Conservation (phyloP, 2,329 filamentous ascomycete genomes). For the Karstenula rhodostoma region DNA sequence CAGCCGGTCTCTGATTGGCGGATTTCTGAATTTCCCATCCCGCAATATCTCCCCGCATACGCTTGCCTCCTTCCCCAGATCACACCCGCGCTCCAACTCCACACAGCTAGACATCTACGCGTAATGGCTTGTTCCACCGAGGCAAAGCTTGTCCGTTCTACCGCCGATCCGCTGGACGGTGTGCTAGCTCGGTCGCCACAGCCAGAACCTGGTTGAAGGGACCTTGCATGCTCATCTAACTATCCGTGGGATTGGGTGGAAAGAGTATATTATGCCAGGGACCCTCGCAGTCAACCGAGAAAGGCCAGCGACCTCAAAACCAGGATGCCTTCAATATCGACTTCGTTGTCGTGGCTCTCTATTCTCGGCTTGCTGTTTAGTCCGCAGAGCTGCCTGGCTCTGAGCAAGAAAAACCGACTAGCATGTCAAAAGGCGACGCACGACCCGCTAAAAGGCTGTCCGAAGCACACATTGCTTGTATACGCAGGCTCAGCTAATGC, state of each 20-base stretch:
- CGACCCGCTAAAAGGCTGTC: slow-evolving; percentile 51
- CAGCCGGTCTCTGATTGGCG: slow-evolving; percentile 6
- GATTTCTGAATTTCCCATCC: neutral
- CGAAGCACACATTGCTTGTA: slow-evolving; percentile 42
- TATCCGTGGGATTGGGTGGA: slow-evolving; percentile 1
- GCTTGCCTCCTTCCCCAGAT: slow-evolving; percentile 10
- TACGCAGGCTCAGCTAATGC: slow-evolving; percentile 25
- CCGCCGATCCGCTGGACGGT: neutral
- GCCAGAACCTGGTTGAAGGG: neutral
- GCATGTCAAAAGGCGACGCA: slow-evolving; percentile 50
- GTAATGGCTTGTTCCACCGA: slow-evolving; percentile 6
- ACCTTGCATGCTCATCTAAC: slow-evolving; percentile 12
- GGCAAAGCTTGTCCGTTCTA: slow-evolving; percentile 5
- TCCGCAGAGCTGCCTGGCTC: neutral
- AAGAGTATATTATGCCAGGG: slow-evolving; percentile 8
- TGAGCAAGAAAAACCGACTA: slow-evolving; percentile 11
- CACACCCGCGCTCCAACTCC: slow-evolving; percentile 9
- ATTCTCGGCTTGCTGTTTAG: slow-evolving; percentile 1
- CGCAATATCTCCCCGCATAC: slow-evolving; percentile 4
- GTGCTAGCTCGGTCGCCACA: neutral
- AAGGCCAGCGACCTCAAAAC: neutral
- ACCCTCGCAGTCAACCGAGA: neutral
- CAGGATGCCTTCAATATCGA: slow-evolving; percentile 1
- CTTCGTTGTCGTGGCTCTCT: neutral
- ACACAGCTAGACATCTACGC: slow-evolving; percentile 9